A percentile compares a stretch with the other conserved stretches of the same genome.
phyloP scores from a whole-genome alignment of 148 eudicot species.

The Agrostemma githago region DNA sequence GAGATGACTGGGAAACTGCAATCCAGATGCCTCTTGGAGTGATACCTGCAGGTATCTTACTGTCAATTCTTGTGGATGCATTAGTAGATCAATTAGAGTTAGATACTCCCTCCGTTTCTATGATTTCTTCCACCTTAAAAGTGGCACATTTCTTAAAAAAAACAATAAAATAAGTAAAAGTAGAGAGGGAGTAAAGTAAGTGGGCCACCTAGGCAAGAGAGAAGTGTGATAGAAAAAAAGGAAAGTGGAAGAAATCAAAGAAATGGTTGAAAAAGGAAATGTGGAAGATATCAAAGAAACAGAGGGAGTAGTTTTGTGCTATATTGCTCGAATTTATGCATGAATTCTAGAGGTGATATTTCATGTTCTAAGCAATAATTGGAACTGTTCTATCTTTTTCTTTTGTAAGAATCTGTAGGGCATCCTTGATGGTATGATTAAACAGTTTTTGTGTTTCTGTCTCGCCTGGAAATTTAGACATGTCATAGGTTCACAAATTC shows the following conservation, averaged over 20 bases:
- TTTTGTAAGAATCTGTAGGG: neutral
- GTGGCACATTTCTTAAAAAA: too few species aligned
- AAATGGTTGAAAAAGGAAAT: too few species aligned
- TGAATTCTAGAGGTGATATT: neutral
- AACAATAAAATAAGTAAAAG: too few species aligned
- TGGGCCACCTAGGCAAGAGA: too few species aligned
- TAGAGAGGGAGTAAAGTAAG: too few species aligned
- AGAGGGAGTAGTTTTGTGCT: neutral
- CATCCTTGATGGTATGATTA: neutral
- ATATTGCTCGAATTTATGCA: neutral
- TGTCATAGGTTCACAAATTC: neutral
- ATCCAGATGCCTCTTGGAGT: constrained; percentile 81
- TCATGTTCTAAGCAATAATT: neutral
- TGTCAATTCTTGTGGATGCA: neutral
- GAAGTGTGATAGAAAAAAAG: too few species aligned
- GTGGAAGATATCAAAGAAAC: too few species aligned
- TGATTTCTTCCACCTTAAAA: too few species aligned
- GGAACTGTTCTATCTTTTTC: neutral
- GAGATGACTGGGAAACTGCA: constrained; percentile 87
- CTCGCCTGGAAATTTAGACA: neutral
- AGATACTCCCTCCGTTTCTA: too few species aligned
- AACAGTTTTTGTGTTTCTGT: neutral
- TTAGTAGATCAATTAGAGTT: neutral
- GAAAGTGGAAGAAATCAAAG: too few species aligned
- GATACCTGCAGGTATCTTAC: constrained; percentile 75